phyloP scores from a whole-genome alignment of 768 basidiomycete species.

The Pisolithus marmoratus region DNA sequence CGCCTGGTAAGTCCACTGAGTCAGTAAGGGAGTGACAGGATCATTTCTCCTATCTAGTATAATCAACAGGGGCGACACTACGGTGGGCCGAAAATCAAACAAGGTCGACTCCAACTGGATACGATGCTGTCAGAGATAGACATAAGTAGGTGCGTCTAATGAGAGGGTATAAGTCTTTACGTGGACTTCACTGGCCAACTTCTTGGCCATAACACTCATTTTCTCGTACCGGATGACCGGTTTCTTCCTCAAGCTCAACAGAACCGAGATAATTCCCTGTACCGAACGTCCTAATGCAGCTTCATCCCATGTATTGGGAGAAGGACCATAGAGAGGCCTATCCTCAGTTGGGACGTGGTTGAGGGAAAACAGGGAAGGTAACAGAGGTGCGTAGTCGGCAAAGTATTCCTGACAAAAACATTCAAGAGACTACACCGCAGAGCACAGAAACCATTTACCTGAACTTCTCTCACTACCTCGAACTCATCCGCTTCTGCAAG shows the following conservation, averaged over 20 bases:
- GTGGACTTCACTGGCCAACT: constrained; percentile 80
- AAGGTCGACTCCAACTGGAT: constrained; percentile 76
- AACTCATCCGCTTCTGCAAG: constrained; percentile 93
- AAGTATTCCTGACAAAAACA: constrained; percentile 77
- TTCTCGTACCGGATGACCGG: constrained; percentile 91
- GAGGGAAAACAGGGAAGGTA: constrained; percentile 83
- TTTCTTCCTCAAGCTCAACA: constrained; percentile 94
- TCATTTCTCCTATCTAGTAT: constrained; percentile 96
- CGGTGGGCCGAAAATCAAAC: constrained; percentile 89
- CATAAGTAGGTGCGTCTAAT: neutral
- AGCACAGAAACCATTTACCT: constrained; percentile 46
- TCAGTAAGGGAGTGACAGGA: constrained; percentile 91
- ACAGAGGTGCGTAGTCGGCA: constrained; percentile 88
- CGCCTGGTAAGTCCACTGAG: constrained; percentile 99
- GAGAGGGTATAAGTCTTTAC: constrained; percentile 32
- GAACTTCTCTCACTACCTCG: constrained; percentile 94
- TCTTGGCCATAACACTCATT: constrained; percentile 90
- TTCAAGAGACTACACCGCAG: constrained; percentile 1
- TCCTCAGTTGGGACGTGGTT: constrained; percentile 62
- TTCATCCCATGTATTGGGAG: constrained; percentile 68
- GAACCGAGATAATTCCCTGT: constrained; percentile 76
- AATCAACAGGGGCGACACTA: constrained; percentile 82
- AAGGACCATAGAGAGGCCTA: constrained; percentile 66
- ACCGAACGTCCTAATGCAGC: constrained; percentile 72
- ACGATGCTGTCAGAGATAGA: constrained; percentile 48